phyloP scores from a whole-genome alignment of 352 stramenopile species.

The Globisporangium uncinulatum region DNA sequence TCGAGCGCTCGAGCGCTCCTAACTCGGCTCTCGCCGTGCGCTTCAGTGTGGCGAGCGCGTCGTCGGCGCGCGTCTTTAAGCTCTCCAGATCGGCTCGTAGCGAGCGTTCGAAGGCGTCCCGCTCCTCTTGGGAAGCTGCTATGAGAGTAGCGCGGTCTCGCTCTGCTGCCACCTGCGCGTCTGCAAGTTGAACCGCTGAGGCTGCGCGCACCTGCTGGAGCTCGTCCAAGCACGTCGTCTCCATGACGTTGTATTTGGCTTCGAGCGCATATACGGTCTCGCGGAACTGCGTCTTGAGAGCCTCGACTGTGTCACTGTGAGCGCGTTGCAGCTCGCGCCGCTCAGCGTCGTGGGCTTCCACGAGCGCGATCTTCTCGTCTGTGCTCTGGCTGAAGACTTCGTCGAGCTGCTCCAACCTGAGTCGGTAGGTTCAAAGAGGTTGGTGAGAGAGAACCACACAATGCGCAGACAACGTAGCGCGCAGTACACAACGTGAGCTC shows the following conservation, averaged over 20 bases:
- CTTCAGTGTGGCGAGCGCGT: conserved; percentile 17
- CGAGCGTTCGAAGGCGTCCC: background rate
- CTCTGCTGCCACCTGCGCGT: conserved; percentile 3
- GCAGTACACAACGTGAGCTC: background rate
- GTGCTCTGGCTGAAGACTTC: conserved; percentile 30
- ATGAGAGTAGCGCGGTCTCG: background rate
- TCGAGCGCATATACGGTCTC: conserved; percentile 26
- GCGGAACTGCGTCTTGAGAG: conserved; percentile 22
- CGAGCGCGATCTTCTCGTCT: conserved; percentile 37
- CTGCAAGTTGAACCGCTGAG: conserved; percentile 16
- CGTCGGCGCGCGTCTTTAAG: conserved; percentile 11
- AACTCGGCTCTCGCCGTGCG: conserved; percentile 14
- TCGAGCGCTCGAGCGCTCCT: conserved; percentile 19
- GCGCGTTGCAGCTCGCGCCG: conserved; percentile 18
- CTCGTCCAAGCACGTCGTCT: conserved; percentile 28
- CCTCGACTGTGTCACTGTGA: conserved; percentile 19
- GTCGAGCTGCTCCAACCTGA: conserved; percentile 33
- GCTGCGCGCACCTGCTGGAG: conserved; percentile 27
- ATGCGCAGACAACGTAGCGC: background rate
- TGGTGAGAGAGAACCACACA: background rate
- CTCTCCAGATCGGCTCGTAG: background rate
- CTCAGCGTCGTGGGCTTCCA: conserved; percentile 29
- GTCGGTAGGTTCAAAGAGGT: background rate
- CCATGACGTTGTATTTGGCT: conserved; percentile 17
- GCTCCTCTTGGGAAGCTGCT: conserved; percentile 6